Conservation (phyloP, 164 flowering plant species). For the Magnolia officinalis region DNA sequence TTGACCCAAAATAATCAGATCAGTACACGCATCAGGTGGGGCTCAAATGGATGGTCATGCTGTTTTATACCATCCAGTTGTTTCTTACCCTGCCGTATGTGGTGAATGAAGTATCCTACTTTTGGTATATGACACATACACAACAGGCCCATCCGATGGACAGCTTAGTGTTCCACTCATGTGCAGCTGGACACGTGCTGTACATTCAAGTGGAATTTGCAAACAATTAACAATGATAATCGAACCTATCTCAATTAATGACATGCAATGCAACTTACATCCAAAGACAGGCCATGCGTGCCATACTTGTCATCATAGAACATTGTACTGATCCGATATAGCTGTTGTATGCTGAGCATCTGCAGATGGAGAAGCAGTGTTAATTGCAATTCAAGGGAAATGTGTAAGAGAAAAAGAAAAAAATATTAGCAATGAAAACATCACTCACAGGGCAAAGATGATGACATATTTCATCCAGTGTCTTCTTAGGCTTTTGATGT, state of each 20-base stretch:
- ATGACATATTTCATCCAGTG: conserved; percentile 89
- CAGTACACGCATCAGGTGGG: background rate
- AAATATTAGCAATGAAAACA: background rate
- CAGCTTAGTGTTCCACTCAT: background rate
- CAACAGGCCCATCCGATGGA: background rate
- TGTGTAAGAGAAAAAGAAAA: background rate
- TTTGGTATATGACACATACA: background rate
- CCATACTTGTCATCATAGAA: conserved; percentile 99
- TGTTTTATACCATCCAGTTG: no score
- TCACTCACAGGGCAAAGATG: conserved; percentile 85
- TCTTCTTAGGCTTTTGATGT: conserved; percentile 94
- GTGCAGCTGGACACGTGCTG: background rate
- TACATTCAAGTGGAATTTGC: background rate
- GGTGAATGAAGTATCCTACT: background rate
- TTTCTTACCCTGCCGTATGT: background rate
- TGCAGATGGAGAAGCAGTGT: conserved; percentile 23
- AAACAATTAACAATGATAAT: conserved; percentile 3
- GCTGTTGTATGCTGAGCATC: conserved; percentile 97
- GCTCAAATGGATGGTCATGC: background rate
- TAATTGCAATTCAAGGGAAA: conserved; percentile 8
- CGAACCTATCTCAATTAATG: conserved; percentile 31
- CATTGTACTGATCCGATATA: conserved; percentile 97
- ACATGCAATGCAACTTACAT: conserved; percentile 65
- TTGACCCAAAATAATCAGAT: background rate
- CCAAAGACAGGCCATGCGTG: conserved; percentile 84